Evolutionary conservation across 495 filamentous ascomycete genomes (phyloP), one percentile per base, ranked within the genome.

Genomic region (Gamarada debralockiae): DNA sequence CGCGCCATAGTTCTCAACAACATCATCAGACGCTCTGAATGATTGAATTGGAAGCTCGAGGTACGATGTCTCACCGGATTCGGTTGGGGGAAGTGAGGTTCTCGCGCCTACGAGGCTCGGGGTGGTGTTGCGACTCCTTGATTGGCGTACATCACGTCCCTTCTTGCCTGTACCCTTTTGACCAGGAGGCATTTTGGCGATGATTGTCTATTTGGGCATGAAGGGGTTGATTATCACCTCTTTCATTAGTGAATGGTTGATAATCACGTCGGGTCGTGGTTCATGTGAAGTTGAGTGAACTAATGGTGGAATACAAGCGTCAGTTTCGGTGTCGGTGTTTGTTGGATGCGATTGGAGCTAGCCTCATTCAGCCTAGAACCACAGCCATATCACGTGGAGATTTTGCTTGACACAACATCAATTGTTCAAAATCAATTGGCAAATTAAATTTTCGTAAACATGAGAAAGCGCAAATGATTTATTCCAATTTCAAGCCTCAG

Each of bases 121-220:
- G 3, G 90, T 95, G 10, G 89, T 91, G 68, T 93, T 92, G 60
- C 90, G 85, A 63, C 88, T 92, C 50, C 85, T 83, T 60, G 88
- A 88, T 54, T 81, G 84, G 51, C 89, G 84, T 42, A 73, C 78
- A 59, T 84, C 83, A 52, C 83, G 69, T 49, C 73, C 75, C 61
- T 81, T 83, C 78, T 90, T 90, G 58, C 85, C 79, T 56, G 89
- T 90, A 53, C 87, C 85, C 69, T 91, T 91, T 64, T 80, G 77
- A 52, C 78, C 74, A 38, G 71, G 72, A 60, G 78, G 73, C 77
- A 78, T 80, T 36, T 37, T 68, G 33, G 10, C n/a, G 15, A 50
- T 36, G 18, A 3, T n/a, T n/a, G n/a, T 21, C 42, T 25, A 3
- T n/a, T 4, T 21, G 20, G 6, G 37, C n/a, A 21, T 15, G 17